Evolutionary conservation across 345 rosid genomes (phyloP).

Genomic region (Toxicodendron radicans): DNA sequence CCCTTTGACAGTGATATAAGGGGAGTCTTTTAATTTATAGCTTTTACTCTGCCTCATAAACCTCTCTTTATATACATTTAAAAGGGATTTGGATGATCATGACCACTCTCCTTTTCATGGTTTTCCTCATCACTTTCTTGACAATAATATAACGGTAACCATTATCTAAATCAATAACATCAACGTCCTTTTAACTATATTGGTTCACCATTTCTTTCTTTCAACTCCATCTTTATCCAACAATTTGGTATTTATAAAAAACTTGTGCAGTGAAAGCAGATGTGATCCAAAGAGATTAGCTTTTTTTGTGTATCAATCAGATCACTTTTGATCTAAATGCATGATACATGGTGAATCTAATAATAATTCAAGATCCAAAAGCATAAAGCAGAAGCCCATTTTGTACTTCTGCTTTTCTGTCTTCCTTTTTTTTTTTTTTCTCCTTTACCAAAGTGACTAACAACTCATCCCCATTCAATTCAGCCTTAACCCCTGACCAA

Average conservation of each 20-base stretch:
- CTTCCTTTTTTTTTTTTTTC: not conserved
- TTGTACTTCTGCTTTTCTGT: not conserved
- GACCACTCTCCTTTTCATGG: constrained; percentile 16
- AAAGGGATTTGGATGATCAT: too few species aligned
- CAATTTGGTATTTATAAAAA: too few species aligned
- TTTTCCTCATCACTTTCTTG: not conserved
- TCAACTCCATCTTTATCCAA: too few species aligned
- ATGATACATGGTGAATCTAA: constrained; percentile 20
- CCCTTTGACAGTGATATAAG: too few species aligned
- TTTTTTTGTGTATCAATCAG: constrained; percentile 15
- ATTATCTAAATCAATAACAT: not conserved
- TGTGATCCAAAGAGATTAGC: not conserved
- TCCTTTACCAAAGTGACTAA: not conserved
- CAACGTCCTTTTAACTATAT: not conserved
- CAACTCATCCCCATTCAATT: constrained; percentile 13
- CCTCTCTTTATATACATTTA: too few species aligned
- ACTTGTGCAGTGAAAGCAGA: too few species aligned
- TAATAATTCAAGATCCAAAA: constrained; percentile 19
- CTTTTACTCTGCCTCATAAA: too few species aligned
- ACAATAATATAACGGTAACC: too few species aligned
- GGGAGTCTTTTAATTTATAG: too few species aligned
- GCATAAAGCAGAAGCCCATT: not conserved
- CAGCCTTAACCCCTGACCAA: not conserved
- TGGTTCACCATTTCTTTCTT: too few species aligned
- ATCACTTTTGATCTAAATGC: constrained; percentile 15